Base-by-base conservation (phyloP, 2,329 filamentous ascomycete species). In the Neofusicoccum parvum region DNA sequence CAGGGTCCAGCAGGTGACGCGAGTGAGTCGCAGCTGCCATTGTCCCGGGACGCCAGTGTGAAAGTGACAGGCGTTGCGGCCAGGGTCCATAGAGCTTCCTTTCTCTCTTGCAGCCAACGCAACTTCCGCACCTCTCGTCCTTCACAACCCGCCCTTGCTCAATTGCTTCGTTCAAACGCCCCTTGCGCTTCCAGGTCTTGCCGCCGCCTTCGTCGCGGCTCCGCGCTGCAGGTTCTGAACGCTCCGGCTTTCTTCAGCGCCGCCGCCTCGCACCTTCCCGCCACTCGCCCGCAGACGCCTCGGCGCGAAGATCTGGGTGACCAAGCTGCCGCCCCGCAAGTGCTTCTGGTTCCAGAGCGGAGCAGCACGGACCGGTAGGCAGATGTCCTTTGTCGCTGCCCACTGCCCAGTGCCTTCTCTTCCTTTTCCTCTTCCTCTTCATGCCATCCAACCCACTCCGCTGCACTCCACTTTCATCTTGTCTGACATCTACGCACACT, bases 391-490 rank as follows among this genome's bases (percentile, higher is more conserved):
- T 10, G 41, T 5, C n/a, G 43, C 43, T 48, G 41, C 54, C 17
- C 20, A 49, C 46, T 43, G 27, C 27, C 27, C 27, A 32, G 0
- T 32, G 1, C 43, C 62, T 59, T 60, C 66, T 64, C 51, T 65
- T 62, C 43, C 62, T 59, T 60, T 65, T 64, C 51, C 65, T 62
- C 46, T 46, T 54, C 62, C 56, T n/a, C 53, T 51, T 46, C 58
- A 37, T 62, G 39, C 32, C 59, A 50, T 66, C 48, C 63, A 49
- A 64, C 64, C 43, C 62, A 49, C 41, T 36, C 46, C 43, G 41
- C 58, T 17, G n/a, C 59, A 23, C 20, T 17, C 34, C 43, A 27
- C 63, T 17, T 41, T 12, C 53, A 59, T 65, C 50, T 65, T 59
- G 41, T 58, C 63, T 65, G 41, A 58, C 49, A 64, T 65, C 53